Base-by-base conservation (phyloP, 2,329 filamentous ascomycete species). In the Cladosporium sp. region DNA sequence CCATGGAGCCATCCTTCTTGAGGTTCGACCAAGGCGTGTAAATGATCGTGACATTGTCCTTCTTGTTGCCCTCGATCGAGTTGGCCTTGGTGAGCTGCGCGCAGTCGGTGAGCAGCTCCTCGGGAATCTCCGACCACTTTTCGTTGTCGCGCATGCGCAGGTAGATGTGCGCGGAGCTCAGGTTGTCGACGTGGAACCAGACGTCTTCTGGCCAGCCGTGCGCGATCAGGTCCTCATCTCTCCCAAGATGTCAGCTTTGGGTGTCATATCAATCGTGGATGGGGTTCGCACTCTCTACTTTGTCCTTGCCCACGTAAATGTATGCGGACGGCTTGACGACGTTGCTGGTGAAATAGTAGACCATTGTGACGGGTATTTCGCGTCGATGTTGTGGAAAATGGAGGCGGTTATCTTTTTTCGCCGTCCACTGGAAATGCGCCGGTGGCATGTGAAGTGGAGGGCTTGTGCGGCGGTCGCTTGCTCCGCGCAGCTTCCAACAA, bases 31-130 rank as follows among this genome's bases (percentile, higher is more conserved):
- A 97, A 6, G 93, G 93, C 4, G 93, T 99, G 74, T 99, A 99
- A 64, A 99, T 95, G 64, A 99, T 71, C 13, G 90, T 95, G 63
- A 99, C 77, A 71, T 97, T 97, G 70, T 97, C 92, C 70, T 96
- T 97, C 73, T 99, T 99, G 76, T 99, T 99, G 57, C 93, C 93
- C 76, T 99, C 93, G 62, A 99, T 99, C 52, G 90, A 96, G 73
- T 99, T 99, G 56, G 93, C 93, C 73, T 99, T 99, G 51, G 93
- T 99, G 62, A 99, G 78, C 70, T 99, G 93, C n/a, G 88, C 93
- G 62, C 93, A 89, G 70, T 99, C 93, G 58, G 78, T 81, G 53
- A 99, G 67, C 22, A 99, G 78, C 3, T 82, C 80, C 54, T 82
- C 66, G 0, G 88, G 84, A 53, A 99, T 89, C 38, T 77, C 71